Conservation (phyloP, 2,329 filamentous ascomycete genomes). For the Aspergillus japonicus region DNA sequence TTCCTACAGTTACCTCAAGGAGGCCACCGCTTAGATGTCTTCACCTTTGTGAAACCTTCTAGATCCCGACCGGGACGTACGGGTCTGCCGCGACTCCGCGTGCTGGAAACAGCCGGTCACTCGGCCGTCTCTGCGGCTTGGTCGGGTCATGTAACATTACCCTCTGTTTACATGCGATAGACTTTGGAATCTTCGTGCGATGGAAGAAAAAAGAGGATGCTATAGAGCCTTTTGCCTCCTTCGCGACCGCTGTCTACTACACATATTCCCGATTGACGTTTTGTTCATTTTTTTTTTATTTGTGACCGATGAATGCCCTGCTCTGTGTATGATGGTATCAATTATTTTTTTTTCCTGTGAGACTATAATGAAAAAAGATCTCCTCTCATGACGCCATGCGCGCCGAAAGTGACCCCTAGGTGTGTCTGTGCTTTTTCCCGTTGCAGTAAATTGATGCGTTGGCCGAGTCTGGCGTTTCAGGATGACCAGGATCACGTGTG, state of each 20-base stretch:
- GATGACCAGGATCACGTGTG: background rate
- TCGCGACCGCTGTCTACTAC: slow-evolving; percentile 18
- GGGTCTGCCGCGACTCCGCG: slow-evolving; percentile 6
- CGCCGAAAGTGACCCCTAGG: background rate
- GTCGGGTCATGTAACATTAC: slow-evolving; percentile 43
- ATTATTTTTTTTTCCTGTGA: slow-evolving; percentile 21
- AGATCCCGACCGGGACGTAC: slow-evolving; percentile 7
- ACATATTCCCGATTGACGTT: slow-evolving; percentile 18
- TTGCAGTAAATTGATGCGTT: background rate
- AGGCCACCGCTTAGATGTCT: slow-evolving; percentile 35
- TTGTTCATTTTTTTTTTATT: slow-evolving; percentile 18
- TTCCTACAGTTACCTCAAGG: slow-evolving; percentile 39
- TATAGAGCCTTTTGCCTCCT: slow-evolving; percentile 25
- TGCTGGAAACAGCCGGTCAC: slow-evolving; percentile 25
- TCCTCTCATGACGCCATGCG: slow-evolving; percentile 23
- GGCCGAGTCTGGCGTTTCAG: slow-evolving; percentile 5
- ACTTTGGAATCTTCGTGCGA: slow-evolving; percentile 24
- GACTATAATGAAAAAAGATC: slow-evolving; percentile 29
- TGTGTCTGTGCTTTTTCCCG: background rate
- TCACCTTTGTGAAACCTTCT: slow-evolving; percentile 4
- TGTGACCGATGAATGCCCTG: slow-evolving; percentile 3
- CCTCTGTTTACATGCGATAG: slow-evolving; percentile 37
- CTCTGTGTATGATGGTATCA: slow-evolving; percentile 25
- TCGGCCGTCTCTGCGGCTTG: slow-evolving; percentile 18
- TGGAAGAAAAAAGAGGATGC: slow-evolving; percentile 22